Percentiles rank a stretch among this genome's conserved stretches.
These are phyloP conservation scores for Cyclotella kingstonii DNA, from an alignment of 108 stramenopile species.

Conservation along the genomic window DNA sequence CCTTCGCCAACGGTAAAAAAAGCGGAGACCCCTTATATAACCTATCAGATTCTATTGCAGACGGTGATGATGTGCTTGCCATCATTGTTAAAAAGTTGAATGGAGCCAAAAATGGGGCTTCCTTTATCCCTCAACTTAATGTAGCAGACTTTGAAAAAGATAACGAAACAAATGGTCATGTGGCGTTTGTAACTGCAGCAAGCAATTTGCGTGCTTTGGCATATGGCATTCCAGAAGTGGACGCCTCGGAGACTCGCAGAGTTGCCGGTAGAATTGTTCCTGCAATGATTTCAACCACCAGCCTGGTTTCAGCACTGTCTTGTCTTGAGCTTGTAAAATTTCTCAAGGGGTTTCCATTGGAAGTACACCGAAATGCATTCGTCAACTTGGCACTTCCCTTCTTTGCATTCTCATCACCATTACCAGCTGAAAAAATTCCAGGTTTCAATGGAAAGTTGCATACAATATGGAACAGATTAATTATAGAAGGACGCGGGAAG, in stretches of 20 bases:
- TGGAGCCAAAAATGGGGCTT: conserved; percentile 44
- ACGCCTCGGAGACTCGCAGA: conserved; percentile 90
- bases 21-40: conserved; percentile 17
- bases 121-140: conserved; percentile 40
- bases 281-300: conserved; percentile 98
- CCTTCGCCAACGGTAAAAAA: conserved; percentile 28
- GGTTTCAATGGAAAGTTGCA: conserved; percentile 65
- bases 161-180: conserved; percentile 94
- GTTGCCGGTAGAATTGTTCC: conserved; percentile 98
- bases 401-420: conserved; percentile 92
- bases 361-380: conserved; percentile 88
- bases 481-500: conserved; percentile 66
- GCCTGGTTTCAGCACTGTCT: conserved; percentile 92
- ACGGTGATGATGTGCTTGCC: conserved; percentile 17
- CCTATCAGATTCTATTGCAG: conserved; percentile 14
- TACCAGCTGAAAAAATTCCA: conserved; percentile 66
- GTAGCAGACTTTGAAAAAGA: conserved; percentile 93
- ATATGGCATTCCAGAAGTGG: conserved; percentile 94
- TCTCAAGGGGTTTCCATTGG: conserved; percentile 72
- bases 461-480: conserved; percentile 93
- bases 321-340: conserved; percentile 93
- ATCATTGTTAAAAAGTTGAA: conserved; percentile 37
- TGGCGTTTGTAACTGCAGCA: conserved; percentile 90
- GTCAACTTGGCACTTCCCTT: conserved; percentile 93
- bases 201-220: conserved; percentile 91